Conservation (phyloP, 805 yeast genomes). For the Candida nanaspora region DNA sequence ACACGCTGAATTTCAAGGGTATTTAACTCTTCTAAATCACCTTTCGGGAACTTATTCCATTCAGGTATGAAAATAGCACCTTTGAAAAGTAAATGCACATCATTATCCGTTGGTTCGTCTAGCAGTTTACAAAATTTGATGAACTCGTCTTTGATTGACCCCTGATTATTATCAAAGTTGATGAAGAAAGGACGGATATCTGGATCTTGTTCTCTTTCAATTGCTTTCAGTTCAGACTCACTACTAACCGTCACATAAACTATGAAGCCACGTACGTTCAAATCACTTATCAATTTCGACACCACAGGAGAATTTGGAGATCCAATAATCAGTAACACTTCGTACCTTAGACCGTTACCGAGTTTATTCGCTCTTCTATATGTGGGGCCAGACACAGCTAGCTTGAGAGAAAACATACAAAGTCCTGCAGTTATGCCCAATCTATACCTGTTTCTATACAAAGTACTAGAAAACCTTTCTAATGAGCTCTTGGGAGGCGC, state of each 20-base stretch:
- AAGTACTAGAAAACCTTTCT: neutral
- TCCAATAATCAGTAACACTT: slow-evolving; percentile 69
- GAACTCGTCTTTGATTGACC: slow-evolving; percentile 39
- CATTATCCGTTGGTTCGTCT: slow-evolving; percentile 33
- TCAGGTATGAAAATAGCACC: slow-evolving; percentile 48
- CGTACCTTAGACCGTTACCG: slow-evolving; percentile 64
- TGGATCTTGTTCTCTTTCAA: slow-evolving; percentile 53
- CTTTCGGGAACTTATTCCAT: slow-evolving; percentile 27
- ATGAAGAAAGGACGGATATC: slow-evolving; percentile 65
- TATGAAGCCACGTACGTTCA: slow-evolving; percentile 74
- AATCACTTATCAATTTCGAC: slow-evolving; percentile 60
- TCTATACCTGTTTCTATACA: neutral
- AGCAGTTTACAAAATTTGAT: slow-evolving; percentile 41
- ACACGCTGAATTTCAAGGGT: slow-evolving; percentile 20
- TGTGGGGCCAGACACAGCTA: neutral
- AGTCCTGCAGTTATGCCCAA: neutral
- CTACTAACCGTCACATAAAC: slow-evolving; percentile 70
- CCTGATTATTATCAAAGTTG: slow-evolving; percentile 25
- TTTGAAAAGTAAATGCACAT: slow-evolving; percentile 34
- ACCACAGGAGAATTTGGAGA: slow-evolving; percentile 72
- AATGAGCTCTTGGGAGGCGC: neutral
- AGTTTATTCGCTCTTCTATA: slow-evolving; percentile 54
- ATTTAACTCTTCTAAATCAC: slow-evolving; percentile 20
- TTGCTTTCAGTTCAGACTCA: slow-evolving; percentile 46
- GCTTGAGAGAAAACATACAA: neutral